Conservation (phyloP, 805 yeast genomes). For the Myxozyma geophila region DNA sequence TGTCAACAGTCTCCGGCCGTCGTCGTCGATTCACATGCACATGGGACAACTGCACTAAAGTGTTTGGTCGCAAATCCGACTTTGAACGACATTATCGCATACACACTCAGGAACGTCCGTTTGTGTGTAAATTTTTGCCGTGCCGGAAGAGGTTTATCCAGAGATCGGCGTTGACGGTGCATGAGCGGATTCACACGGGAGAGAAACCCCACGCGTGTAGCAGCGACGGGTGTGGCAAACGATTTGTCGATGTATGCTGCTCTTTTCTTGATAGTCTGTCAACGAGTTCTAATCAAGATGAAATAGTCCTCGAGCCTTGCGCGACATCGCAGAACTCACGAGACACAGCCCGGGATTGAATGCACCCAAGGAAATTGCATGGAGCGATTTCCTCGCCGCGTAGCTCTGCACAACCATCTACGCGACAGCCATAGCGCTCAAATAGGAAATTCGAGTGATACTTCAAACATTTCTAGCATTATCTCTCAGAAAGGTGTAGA, state of each 20-base stretch:
- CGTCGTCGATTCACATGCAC: conserved; percentile 25
- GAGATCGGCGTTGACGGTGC: conserved; percentile 81
- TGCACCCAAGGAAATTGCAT: conserved; percentile 16
- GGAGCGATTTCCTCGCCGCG: conserved; percentile 10
- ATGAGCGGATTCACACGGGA: conserved; percentile 86
- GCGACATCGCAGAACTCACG: conserved; percentile 73
- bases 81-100: conserved; percentile 77
- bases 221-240: conserved; percentile 77
- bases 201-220: conserved; percentile 87
- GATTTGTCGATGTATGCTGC: conserved; percentile 60
- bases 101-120: conserved; percentile 67
- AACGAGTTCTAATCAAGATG: background rate
- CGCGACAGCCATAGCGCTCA: background rate
- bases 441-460: background rate
- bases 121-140: conserved; percentile 68
- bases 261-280: background rate
- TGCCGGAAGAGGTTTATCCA: conserved; percentile 84
- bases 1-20: background rate
- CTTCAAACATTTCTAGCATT: background rate
- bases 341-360: conserved; percentile 35
- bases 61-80: conserved; percentile 75
- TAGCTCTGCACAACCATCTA: conserved; percentile 7
- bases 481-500: background rate
- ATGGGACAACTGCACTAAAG: conserved; percentile 27
- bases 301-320: conserved; percentile 57